Evolutionary conservation across 2,329 filamentous ascomycete species (phyloP).

Genomic region (Phialophora verrucosa): DNA sequence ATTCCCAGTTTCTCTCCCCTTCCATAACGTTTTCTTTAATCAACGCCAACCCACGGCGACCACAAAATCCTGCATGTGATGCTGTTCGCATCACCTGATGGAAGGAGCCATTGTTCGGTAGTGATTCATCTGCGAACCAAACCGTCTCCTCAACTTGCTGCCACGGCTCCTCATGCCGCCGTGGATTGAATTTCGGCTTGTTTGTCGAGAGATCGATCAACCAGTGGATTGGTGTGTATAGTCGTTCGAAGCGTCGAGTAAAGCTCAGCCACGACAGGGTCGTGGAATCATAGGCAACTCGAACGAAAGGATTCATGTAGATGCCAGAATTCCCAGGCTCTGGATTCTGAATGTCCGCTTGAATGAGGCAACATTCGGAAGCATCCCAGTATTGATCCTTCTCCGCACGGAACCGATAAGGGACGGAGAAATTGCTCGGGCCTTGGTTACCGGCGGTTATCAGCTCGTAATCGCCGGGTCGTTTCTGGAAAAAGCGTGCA

Average conservation of each 20-base stretch:
- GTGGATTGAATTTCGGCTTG: slow-evolving; percentile 65
- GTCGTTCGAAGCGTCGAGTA: slow-evolving; percentile 68
- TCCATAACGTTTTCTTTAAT: slow-evolving; percentile 51
- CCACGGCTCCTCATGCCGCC: slow-evolving; percentile 65
- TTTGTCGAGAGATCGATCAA: slow-evolving; percentile 62
- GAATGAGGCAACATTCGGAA: slow-evolving; percentile 68
- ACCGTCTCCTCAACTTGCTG: slow-evolving; percentile 51
- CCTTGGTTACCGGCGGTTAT: slow-evolving; percentile 34
- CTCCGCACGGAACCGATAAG: slow-evolving; percentile 62
- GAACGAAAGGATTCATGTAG: slow-evolving; percentile 76
- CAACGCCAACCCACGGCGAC: slow-evolving; percentile 50
- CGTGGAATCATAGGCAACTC: slow-evolving; percentile 68
- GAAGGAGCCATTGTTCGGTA: slow-evolving; percentile 47
- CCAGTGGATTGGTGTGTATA: slow-evolving; percentile 65
- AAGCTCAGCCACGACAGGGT: slow-evolving; percentile 65
- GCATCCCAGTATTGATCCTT: slow-evolving; percentile 65
- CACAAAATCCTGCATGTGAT: slow-evolving; percentile 54
- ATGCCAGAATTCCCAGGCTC: slow-evolving; percentile 60
- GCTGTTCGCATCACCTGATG: slow-evolving; percentile 48
- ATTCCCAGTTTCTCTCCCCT: slow-evolving; percentile 54
- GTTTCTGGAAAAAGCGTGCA: slow-evolving; percentile 52
- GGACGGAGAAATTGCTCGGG: slow-evolving; percentile 40
- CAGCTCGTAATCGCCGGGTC: slow-evolving; percentile 15
- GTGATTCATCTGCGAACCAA: slow-evolving; percentile 47
- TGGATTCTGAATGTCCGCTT: slow-evolving; percentile 55